Evolutionary conservation across 495 filamentous ascomycete genomes (phyloP).

Genomic region (Jackrogersella minutella): DNA sequence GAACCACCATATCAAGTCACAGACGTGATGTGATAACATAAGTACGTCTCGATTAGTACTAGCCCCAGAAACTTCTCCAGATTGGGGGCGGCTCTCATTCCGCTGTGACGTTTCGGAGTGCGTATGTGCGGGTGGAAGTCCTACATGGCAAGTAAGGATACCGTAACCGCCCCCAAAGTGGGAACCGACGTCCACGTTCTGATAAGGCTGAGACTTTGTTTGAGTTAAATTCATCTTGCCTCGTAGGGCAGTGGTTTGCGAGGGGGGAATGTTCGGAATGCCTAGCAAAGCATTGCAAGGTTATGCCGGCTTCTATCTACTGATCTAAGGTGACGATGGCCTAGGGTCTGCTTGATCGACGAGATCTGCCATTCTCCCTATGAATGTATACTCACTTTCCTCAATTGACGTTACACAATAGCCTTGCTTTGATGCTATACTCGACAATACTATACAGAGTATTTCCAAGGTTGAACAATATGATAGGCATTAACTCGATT

Average conservation of each 20-base stretch:
- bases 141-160: not conserved
- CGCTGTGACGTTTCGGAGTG: slow-evolving; percentile 4
- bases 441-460: too few relatives aligned
- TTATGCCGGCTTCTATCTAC: not conserved
- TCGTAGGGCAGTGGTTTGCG: slow-evolving; percentile 15
- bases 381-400: not conserved
- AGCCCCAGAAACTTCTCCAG: slow-evolving; percentile 27
- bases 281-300: not conserved
- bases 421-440: too few relatives aligned
- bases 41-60: slow-evolving; percentile 19
- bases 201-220: slow-evolving; percentile 36
- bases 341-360: not conserved
- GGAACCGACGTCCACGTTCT: slow-evolving; percentile 29
- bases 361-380: not conserved
- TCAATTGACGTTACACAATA: not conserved
- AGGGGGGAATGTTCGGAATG: not conserved
- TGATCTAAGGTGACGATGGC: not conserved
- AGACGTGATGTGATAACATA: not conserved
- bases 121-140: too few relatives aligned
- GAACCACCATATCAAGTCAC: not conserved
- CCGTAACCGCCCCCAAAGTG: slow-evolving; percentile 33
- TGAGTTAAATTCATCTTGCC: slow-evolving; percentile 17
- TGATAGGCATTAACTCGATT: too few relatives aligned
- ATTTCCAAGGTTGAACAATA: too few relatives aligned
- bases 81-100: slow-evolving; percentile 31